Evolutionary conservation across 116 monocot species (phyloP), one percentile per base, ranked within the genome.

Genomic region (Posidonia oceanica): DNA sequence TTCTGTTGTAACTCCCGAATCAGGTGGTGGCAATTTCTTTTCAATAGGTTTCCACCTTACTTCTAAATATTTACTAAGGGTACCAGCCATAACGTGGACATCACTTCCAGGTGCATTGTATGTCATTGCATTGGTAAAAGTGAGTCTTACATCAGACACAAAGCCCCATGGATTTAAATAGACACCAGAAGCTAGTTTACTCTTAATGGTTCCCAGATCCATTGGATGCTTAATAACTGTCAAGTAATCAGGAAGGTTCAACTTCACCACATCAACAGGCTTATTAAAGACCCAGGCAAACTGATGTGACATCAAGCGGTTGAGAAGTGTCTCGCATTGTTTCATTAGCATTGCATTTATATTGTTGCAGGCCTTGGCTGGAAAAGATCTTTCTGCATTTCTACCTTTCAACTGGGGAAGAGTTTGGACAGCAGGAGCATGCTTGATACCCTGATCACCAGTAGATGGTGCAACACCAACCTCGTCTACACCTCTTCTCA

Each of bases 161-260:
- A 97, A 97, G 59, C 64, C 89, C 78, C 52, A 71, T 5, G 83
- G 92, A 61, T 62, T 85, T 23, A 72, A 44, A 73, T 97, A 97
- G 40, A 59, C 70, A 61, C 92, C 83, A 5, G 80, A 79, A 57
- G 57, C 37, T 68, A 97, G 16, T 61, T 85, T 97, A 54, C 55
- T 78, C 74, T 87, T 83, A 29, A 92, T 54, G 4, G 92, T 92
- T 38, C 97, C 97, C 60, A 97, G 66, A 85, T 97, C 97, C 97
- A 97, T 97, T 15, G 97, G 97, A 58, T 85, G 81, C 75, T 97
- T 92, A 42, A 97, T 87, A 66, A 92, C 77, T 22, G 80, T 78
- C 52, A 75, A 80, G 78, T 97, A 97, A 83, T 97, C 97, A 15
- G 97, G 92, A 77, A 97, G 80, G 3, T 92, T 87, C 53, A 89